Conservation (phyloP, 2,329 filamentous ascomycete species). For the Ceratocystis destructans region DNA sequence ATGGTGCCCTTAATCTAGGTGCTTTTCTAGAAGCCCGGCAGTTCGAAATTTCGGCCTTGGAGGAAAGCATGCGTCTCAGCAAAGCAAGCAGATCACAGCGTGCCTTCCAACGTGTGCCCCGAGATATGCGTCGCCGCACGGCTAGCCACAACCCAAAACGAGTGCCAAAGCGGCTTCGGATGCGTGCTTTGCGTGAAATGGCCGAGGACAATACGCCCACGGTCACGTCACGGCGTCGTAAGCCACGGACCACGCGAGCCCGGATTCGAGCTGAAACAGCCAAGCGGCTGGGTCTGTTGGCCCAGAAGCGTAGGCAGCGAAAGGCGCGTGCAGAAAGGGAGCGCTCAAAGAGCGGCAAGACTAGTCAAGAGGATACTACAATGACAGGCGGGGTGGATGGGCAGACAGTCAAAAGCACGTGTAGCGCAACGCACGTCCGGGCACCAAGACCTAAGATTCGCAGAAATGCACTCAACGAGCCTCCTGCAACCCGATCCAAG, state of each 20-base stretch:
- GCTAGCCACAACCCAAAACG: constrained; percentile 91
- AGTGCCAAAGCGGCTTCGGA: constrained; percentile 63
- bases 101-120: constrained; percentile 83
- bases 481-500: constrained; percentile 43
- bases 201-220: constrained; percentile 80
- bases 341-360: constrained; percentile 24
- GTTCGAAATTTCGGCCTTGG: constrained; percentile 76
- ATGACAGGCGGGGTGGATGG: constrained; percentile 12
- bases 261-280: constrained; percentile 62
- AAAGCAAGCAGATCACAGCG: constrained; percentile 49
- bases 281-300: constrained; percentile 52
- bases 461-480: constrained; percentile 52
- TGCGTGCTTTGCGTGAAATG: constrained; percentile 61
- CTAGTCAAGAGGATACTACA: constrained; percentile 12
- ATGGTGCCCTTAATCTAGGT: constrained; percentile 73
- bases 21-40: constrained; percentile 74
- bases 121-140: constrained; percentile 69
- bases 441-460: constrained; percentile 48
- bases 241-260: constrained; percentile 42
- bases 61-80: constrained; percentile 65
- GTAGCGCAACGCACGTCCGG: background rate
- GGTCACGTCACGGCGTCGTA: constrained; percentile 50
- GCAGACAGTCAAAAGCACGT: background rate
- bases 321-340: constrained; percentile 26
- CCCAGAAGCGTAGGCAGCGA: constrained; percentile 39